These are phyloP conservation scores for Podila clonocystis DNA, from an alignment of 192 early-diverging fungal genomes.

Conservation along the genomic window DNA sequence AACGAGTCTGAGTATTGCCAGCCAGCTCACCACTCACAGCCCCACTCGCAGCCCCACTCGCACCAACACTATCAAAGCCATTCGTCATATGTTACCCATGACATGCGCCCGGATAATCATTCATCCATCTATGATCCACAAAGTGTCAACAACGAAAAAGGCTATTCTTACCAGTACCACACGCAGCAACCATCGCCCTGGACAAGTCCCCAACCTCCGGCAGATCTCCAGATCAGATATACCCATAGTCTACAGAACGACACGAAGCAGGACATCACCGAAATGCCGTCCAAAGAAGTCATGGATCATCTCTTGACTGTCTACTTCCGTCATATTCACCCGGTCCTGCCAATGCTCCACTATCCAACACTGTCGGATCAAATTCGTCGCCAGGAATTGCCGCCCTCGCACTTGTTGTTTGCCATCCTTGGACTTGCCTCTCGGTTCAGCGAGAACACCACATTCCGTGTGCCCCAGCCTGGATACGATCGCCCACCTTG, in stretches of 20 bases:
- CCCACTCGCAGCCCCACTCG: too few relatives aligned
- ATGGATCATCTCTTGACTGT: slow-evolving; percentile 66
- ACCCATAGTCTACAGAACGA: slow-evolving; percentile 8
- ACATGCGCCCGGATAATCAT: too few relatives aligned
- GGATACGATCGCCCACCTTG: slow-evolving; percentile 52
- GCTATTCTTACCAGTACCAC: too few relatives aligned
- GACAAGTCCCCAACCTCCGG: too few relatives aligned
- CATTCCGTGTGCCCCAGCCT: slow-evolving; percentile 55
- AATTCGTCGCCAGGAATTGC: slow-evolving; percentile 28
- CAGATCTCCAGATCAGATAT: slow-evolving; percentile 19
- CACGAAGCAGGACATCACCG: not conserved
- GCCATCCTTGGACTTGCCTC: slow-evolving; percentile 63
- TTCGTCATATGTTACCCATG: too few relatives aligned
- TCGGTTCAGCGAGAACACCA: slow-evolving; percentile 52
- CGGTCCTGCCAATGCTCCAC: slow-evolving; percentile 74
- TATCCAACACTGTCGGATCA: slow-evolving; percentile 51
- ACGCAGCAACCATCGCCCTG: too few relatives aligned
- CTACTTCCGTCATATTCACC: slow-evolving; percentile 76
- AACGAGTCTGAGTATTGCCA: too few relatives aligned
- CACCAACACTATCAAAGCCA: too few relatives aligned
- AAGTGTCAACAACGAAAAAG: too few relatives aligned
- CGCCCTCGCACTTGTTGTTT: slow-evolving; percentile 58
- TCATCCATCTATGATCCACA: too few relatives aligned
- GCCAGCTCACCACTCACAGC: too few relatives aligned
- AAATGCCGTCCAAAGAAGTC: slow-evolving; percentile 66